Conservation (phyloP, 768 basidiomycete species). For the Lactifluus pinguis region DNA sequence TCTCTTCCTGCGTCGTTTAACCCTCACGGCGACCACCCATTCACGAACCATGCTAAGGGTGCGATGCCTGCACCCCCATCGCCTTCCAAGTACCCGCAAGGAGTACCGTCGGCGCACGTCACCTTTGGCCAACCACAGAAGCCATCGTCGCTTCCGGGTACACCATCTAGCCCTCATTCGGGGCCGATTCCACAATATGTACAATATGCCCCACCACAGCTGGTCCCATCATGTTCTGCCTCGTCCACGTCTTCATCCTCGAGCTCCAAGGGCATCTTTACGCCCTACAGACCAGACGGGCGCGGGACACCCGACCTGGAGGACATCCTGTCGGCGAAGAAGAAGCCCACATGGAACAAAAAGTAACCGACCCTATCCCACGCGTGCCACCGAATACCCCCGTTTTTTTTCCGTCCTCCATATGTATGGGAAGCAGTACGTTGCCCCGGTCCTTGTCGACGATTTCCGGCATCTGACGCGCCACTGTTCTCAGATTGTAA, state of each 20-base stretch:
- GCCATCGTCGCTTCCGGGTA: constrained; percentile 15
- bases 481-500: background rate
- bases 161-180: constrained; percentile 8
- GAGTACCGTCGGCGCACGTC: constrained; percentile 29
- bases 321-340: constrained; percentile 33
- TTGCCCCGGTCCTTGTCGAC: background rate
- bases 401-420: background rate
- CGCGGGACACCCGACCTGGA: constrained; percentile 50
- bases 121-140: constrained; percentile 6
- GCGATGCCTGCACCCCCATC: constrained; percentile 32
- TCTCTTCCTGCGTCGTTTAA: constrained; percentile 39
- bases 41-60: constrained; percentile 35
- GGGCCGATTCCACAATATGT: constrained; percentile 8
- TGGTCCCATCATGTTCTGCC: background rate
- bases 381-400: background rate
- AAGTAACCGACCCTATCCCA: constrained; percentile 1
- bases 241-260: constrained; percentile 11
- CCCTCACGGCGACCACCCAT: constrained; percentile 51
- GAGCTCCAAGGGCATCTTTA: constrained; percentile 32
- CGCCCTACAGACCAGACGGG: constrained; percentile 40
- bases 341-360: constrained; percentile 24
- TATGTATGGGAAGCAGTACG: background rate
- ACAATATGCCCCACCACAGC: background rate
- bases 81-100: constrained; percentile 41
- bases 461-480: background rate